Base-by-base conservation (phyloP, 805 yeast species). In the Suhomyces xylopsoci region DNA sequence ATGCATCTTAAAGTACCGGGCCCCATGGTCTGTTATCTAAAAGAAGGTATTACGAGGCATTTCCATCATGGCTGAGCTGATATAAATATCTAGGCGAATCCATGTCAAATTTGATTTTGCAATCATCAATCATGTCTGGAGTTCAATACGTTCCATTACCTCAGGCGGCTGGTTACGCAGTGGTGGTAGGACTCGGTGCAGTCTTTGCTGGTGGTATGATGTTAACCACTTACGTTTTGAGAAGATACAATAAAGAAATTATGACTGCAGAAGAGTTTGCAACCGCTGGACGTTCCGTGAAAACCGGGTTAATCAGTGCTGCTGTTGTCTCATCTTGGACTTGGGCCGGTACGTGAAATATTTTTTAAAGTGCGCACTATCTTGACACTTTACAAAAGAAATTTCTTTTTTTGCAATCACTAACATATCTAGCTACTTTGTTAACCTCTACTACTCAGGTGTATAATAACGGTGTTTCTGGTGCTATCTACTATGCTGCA, bases 301-400 rank as follows among this genome's bases (percentile, higher is more conserved):
- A 87, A 61, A 84, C 93, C 0, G 94, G 94, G 47, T 76, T 92
- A 58, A 86, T 90, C 56, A 85, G 93, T 5, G 85, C 96, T 7
- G 96, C 97, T 7, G 97, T 92, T 28, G 97, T 91, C 7, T 85
- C 93, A 10, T 85, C 93, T 7, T 92, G 98, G 98, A 90, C 97
- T 12, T 76, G 80, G 80, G 71, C 77, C 40, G 77, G 77, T n/a
- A 68, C 69, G 54, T 51, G 26, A 20, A 30, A 3, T 25, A 24
- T 24, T 20, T 28, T 46, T 30, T n/a, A 25, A 12, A n/a, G 15
- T 19, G 47, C 38, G 24, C 38, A 5, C 8, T 28, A 7, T n/a
- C 10, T 28, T 45, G 45, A 24, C 26, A 24, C 45, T 24, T 17
- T 12, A 17, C 22, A 41, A 1, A 19, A 12, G 9, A 34, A 30